A percentile compares a stretch with the other conserved stretches of the same genome.
Evolutionary conservation across 164 flowering plant genomes (phyloP).

Genomic region (Brasenia schreberi): DNA sequence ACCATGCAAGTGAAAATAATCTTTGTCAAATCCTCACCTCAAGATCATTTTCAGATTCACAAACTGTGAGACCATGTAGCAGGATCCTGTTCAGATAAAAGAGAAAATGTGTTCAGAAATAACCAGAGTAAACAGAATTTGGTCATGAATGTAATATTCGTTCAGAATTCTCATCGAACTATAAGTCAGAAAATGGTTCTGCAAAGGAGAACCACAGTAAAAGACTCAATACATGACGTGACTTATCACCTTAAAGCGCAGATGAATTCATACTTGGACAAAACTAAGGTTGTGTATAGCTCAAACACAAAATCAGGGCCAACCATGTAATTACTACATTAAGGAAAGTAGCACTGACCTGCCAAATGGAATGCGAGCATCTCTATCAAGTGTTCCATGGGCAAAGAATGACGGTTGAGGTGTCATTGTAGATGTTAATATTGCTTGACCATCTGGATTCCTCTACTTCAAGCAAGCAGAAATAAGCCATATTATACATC

Average conservation of each 20-base stretch:
- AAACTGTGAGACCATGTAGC: background rate
- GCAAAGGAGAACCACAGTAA: no score
- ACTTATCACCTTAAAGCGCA: no score
- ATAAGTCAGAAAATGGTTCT: no score
- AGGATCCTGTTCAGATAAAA: background rate
- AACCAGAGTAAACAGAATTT: no score
- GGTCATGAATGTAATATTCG: no score
- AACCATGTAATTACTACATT: background rate
- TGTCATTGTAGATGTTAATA: constrained; percentile 69
- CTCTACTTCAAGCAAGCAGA: constrained; percentile 25
- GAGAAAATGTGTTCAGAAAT: background rate
- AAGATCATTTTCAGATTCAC: background rate
- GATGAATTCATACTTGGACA: no score
- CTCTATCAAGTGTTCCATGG: constrained; percentile 51
- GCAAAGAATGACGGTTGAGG: constrained; percentile 45
- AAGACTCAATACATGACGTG: no score
- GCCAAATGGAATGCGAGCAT: constrained; percentile 82
- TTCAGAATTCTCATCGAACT: no score
- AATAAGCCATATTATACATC: background rate
- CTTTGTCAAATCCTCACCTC: background rate
- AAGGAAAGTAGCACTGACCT: constrained; percentile 31
- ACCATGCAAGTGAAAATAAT: background rate
- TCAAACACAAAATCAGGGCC: no score
- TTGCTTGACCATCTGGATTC: constrained; percentile 65
- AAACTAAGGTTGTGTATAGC: no score